Conservation (phyloP, 2,329 filamentous ascomycete species). For the Pseudocercospora crystallina region DNA sequence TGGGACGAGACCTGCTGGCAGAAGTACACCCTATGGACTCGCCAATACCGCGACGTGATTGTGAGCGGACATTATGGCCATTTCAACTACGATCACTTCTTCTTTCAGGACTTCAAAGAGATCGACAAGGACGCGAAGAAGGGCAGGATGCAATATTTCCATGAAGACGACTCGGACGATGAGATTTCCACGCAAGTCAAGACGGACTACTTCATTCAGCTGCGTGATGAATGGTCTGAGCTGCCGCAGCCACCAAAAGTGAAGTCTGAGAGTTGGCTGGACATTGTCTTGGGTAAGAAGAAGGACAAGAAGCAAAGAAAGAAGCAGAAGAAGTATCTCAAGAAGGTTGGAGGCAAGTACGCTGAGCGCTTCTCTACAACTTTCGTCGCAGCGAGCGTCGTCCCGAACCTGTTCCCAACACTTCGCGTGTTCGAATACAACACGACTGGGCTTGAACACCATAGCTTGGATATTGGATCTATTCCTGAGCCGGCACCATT, state of each 20-base stretch:
- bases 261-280: slow-evolving; percentile 24
- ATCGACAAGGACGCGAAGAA: slow-evolving; percentile 60
- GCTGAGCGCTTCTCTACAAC: slow-evolving; percentile 83
- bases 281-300: slow-evolving; percentile 34
- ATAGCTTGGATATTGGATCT: background rate
- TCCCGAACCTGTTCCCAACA: slow-evolving; percentile 90
- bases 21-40: slow-evolving; percentile 88
- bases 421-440: slow-evolving; percentile 87
- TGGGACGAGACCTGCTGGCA: slow-evolving; percentile 99
- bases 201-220: slow-evolving; percentile 74
- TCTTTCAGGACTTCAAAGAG: slow-evolving; percentile 81
- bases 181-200: slow-evolving; percentile 66
- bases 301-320: slow-evolving; percentile 51
- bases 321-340: slow-evolving; percentile 56
- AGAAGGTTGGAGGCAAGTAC: slow-evolving; percentile 74
- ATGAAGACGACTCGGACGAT: slow-evolving; percentile 25
- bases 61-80: slow-evolving; percentile 80
- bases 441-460: slow-evolving; percentile 67
- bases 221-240: slow-evolving; percentile 74
- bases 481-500: slow-evolving; percentile 21
- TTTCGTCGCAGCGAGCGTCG: slow-evolving; percentile 79
- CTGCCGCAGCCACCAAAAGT: slow-evolving; percentile 58
- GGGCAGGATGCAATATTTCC: slow-evolving; percentile 39
- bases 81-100: slow-evolving; percentile 98
- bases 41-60: slow-evolving; percentile 87